Percentiles rank a stretch among this genome's conserved stretches.
phyloP scores from a whole-genome alignment of 2,329 filamentous ascomycete genomes.

The Nothomitra cinnamomea region DNA sequence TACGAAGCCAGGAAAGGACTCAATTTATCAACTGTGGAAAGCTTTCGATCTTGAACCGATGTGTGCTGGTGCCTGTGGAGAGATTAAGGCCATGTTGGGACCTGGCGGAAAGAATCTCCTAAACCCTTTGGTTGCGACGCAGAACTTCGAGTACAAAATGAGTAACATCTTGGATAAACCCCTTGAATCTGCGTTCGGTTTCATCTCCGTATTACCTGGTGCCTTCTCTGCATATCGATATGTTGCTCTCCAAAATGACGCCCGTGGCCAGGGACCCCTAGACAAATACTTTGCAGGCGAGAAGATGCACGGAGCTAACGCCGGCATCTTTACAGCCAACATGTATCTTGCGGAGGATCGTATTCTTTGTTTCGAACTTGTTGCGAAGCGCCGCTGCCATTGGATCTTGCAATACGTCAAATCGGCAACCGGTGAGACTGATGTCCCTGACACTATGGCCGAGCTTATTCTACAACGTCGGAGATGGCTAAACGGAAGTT shows the following conservation, averaged over 20 bases:
- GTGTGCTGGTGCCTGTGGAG: conserved; percentile 92
- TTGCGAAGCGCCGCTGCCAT: conserved; percentile 90
- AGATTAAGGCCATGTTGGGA: conserved; percentile 96
- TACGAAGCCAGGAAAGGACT: conserved; percentile 83
- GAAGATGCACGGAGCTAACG: conserved; percentile 82
- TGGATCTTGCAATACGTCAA: conserved; percentile 99
- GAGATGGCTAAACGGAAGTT: conserved; percentile 94
- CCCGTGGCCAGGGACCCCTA: conserved; percentile 77
- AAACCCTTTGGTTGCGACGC: conserved; percentile 85
- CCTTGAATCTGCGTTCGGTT: conserved; percentile 90
- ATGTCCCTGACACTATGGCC: conserved; percentile 85
- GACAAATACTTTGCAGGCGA: conserved; percentile 97
- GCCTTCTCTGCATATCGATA: conserved; percentile 98
- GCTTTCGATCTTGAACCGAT: conserved; percentile 95
- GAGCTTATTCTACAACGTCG: conserved; percentile 91
- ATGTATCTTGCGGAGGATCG: conserved; percentile 99
- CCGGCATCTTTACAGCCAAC: conserved; percentile 94
- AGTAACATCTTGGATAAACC: conserved; percentile 98
- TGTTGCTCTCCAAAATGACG: conserved; percentile 88
- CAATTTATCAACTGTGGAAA: conserved; percentile 97
- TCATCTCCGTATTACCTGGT: conserved; percentile 90
- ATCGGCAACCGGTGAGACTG: conserved; percentile 88
- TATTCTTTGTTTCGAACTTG: conserved; percentile 96
- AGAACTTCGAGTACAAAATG: conserved; percentile 99
- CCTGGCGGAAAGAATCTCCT: conserved; percentile 69